These are phyloP conservation scores for Hordeum vulgare DNA, from an alignment of 176 grass and related monocot species.

Conservation along the genomic window MorexV3_pseudomolecules_assembly NC_058523.1:449101115-449101614, in stretches of 20 bases:
- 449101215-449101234: neutral
- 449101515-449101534: slow-evolving; percentile 73
- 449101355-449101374: neutral
- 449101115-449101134: neutral
- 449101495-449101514: slow-evolving; percentile 77
- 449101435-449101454: neutral
- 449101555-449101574: slow-evolving; percentile 73
- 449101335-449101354: neutral
- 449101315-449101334: neutral
- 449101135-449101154: neutral
- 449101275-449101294: neutral
- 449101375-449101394: neutral
- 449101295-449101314: neutral
- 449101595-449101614: slow-evolving; percentile 76
- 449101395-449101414: neutral
- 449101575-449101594: slow-evolving; percentile 88
- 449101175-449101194: neutral
- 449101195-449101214: neutral
- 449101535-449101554: slow-evolving; percentile 76
- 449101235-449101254: neutral
- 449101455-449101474: slow-evolving; percentile 37
- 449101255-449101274: neutral
- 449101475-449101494: slow-evolving; percentile 89
- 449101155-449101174: neutral
- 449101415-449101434: slow-evolving; percentile 4